Evolutionary conservation across 352 stramenopile genomes (phyloP).

Genomic region (Globisporangium parvum): DNA sequence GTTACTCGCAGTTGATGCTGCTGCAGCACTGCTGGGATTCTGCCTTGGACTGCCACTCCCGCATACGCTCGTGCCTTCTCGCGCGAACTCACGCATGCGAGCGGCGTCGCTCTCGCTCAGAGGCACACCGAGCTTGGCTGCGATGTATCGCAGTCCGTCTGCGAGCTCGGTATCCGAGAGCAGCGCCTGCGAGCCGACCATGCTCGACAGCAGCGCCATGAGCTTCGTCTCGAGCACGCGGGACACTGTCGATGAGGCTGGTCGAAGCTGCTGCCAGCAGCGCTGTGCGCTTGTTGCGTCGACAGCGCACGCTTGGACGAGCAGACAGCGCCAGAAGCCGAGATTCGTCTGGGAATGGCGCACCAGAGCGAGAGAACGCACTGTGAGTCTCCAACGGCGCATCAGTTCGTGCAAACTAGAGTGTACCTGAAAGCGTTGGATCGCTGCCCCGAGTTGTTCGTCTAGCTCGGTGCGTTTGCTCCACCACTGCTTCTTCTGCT

Average conservation of each 20-base stretch:
- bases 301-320: conserved; percentile 20
- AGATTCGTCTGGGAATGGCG: conserved; percentile 22
- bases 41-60: background rate
- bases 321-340: conserved; percentile 54
- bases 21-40: background rate
- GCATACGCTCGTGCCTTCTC: conserved; percentile 4
- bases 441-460: conserved; percentile 26
- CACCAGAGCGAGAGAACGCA: background rate
- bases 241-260: conserved; percentile 8
- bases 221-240: conserved; percentile 6
- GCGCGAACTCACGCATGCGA: conserved; percentile 11
- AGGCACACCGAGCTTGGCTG: conserved; percentile 19
- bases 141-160: conserved; percentile 33
- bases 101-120: conserved; percentile 8
- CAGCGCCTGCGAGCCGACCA: conserved; percentile 22
- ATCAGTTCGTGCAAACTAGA: conserved; percentile 3
- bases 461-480: conserved; percentile 53
- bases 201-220: conserved; percentile 25
- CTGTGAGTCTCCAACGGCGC: background rate
- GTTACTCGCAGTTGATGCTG: conserved; percentile 1
- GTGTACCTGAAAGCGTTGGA: conserved; percentile 52
- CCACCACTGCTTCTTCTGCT: conserved; percentile 81
- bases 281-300: conserved; percentile 12
- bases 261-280: conserved; percentile 30
- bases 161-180: conserved; percentile 38